Evolutionary conservation across 208 protist species (phyloP).

Genomic region (Porcisia deanei): DNA sequence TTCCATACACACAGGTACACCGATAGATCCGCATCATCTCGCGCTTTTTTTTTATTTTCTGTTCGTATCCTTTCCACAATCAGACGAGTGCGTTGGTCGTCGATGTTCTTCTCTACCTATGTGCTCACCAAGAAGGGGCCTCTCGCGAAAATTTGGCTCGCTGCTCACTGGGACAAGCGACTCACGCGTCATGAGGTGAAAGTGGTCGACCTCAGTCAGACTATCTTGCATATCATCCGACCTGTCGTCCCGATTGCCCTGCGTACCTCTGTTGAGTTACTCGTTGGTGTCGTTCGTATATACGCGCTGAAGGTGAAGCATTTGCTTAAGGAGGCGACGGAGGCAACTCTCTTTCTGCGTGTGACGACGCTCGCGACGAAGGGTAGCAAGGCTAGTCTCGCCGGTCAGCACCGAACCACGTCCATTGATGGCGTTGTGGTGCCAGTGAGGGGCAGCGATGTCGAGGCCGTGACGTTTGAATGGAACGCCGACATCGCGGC

Average conservation of each 20-base stretch:
- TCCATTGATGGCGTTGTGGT: constrained; percentile 63
- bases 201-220: constrained; percentile 91
- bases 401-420: constrained; percentile 32
- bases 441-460: constrained; percentile 46
- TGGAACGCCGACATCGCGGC: constrained; percentile 38
- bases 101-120: constrained; percentile 98
- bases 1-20: background rate
- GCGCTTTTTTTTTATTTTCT: background rate
- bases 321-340: constrained; percentile 85
- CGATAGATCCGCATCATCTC: background rate
- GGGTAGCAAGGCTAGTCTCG: constrained; percentile 13
- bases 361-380: constrained; percentile 52
- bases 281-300: constrained; percentile 97
- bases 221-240: constrained; percentile 92
- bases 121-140: constrained; percentile 96
- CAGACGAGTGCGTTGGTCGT: background rate
- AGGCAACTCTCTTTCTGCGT: constrained; percentile 76
- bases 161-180: constrained; percentile 96
- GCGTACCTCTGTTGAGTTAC: constrained; percentile 95
- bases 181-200: constrained; percentile 93
- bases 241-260: constrained; percentile 95
- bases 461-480: constrained; percentile 81
- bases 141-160: constrained; percentile 97
- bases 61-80: background rate
- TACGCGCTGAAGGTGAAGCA: constrained; percentile 94